Base-by-base conservation (phyloP, 1,284 basidiomycete genomes). In the Wallemia mellicola region DNA sequence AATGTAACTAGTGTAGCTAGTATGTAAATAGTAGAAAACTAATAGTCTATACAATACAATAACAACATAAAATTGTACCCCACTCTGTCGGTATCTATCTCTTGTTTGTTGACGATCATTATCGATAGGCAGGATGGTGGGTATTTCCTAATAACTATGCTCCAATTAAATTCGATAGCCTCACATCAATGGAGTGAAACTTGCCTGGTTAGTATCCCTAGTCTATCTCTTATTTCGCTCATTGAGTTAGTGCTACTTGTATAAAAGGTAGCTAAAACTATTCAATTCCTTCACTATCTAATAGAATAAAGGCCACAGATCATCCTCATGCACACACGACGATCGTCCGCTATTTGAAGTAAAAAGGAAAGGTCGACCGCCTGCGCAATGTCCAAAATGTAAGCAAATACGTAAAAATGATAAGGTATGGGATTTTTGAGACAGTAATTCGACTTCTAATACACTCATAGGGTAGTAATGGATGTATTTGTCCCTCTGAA, bases 381-480 rank as follows among this genome's bases (percentile, higher is more conserved):
- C 82, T n/a, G 83, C 82, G 1, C 83, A 85, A 69, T 85, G 82
- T 69, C 75, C 78, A 61, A 78, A 79, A 68, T 85, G 82, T 68
- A 75, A 81, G 67, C 79, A 83, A 64, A 74, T 81, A 32, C 75
- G 82, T 61, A 83, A 83, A 73, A 79, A 77, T 58, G 80, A 79
- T 69, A 62, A 63, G 55, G 59, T 63, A 28, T 61, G 55, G 9
- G 25, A n/a, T 17, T 15, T 11, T 11, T 11, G 14, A 48, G 5
- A 15, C 38, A 17, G 22, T 5, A n/a, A 48, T 11, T 17, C 22
- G 7, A 22, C 54, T 22, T 7, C n/a, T 22, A 7, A 9, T 26
- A 55, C 54, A 26, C 54, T 26, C 28, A 7, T 17, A 30, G 28
- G 24, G 54, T 22, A 55, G n/a, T 22, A 7, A 7, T 3, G 22